Evolutionary conservation across 495 filamentous ascomycete species (phyloP).

Genomic region (Pyrenula massariospora): DNA sequence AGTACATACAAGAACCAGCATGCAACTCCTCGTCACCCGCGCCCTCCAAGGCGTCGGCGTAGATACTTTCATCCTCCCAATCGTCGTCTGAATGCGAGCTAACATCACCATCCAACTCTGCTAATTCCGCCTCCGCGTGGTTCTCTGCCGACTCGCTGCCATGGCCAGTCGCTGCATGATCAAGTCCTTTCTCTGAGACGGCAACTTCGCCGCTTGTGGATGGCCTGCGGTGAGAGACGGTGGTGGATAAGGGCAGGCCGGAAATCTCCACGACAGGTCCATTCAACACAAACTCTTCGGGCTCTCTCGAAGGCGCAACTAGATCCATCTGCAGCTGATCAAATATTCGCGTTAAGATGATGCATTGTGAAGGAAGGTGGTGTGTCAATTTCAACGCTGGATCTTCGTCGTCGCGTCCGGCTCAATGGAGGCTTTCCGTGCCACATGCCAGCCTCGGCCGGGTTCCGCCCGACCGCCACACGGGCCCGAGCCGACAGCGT

Average conservation of each 20-base stretch:
- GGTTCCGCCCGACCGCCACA: conserved; percentile 4
- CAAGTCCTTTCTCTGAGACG: background rate
- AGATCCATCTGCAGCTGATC: background rate
- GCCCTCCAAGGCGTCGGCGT: conserved; percentile 55
- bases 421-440: too few relatives aligned
- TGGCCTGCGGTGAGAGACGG: background rate
- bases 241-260: conserved; percentile 19
- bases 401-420: too few relatives aligned
- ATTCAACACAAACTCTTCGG: conserved; percentile 14
- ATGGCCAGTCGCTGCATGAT: background rate
- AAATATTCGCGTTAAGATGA: too few relatives aligned
- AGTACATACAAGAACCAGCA: conserved; percentile 28
- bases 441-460: conserved; percentile 1
- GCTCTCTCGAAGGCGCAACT: background rate
- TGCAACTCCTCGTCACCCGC: conserved; percentile 49
- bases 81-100: conserved; percentile 50
- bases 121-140: background rate
- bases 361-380: too few relatives aligned
- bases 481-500: background rate
- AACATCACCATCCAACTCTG: conserved; percentile 45
- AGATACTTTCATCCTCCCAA: conserved; percentile 58
- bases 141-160: background rate
- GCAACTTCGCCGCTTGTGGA: background rate
- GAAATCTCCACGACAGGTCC: conserved; percentile 33
- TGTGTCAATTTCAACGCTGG: too few relatives aligned